Conservation (phyloP, 352 stramenopile species). For the Phytophthora syringae region DNA sequence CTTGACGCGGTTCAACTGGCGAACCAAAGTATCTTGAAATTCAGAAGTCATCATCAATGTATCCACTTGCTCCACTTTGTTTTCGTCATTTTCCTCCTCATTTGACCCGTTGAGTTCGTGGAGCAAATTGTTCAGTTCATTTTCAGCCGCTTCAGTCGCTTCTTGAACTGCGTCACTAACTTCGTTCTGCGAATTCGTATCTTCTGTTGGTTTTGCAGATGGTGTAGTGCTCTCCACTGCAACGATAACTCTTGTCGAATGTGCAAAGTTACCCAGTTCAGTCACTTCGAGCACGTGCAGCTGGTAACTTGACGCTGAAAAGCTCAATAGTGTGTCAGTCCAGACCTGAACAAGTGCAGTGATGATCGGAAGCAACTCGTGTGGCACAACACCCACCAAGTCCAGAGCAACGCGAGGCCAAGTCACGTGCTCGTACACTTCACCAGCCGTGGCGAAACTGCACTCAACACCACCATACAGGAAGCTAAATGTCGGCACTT, state of each 20-base stretch:
- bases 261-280: neutral
- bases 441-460: slow-evolving; percentile 32
- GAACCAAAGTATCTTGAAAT: slow-evolving; percentile 33
- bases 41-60: slow-evolving; percentile 16
- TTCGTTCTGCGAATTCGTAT: neutral
- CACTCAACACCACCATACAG: slow-evolving; percentile 42
- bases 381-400: slow-evolving; percentile 23
- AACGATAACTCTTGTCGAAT: slow-evolving; percentile 25
- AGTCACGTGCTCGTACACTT: slow-evolving; percentile 50
- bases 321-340: slow-evolving; percentile 29
- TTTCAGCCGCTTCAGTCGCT: slow-evolving; percentile 18
- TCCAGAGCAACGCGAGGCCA: slow-evolving; percentile 40
- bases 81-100: neutral
- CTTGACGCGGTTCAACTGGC: slow-evolving; percentile 28
- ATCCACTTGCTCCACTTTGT: slow-evolving; percentile 11
- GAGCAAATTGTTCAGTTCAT: slow-evolving; percentile 19
- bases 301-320: slow-evolving; percentile 9
- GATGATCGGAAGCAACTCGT: slow-evolving; percentile 12
- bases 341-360: slow-evolving; percentile 27
- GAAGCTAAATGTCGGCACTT: slow-evolving; percentile 34
- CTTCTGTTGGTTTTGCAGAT: neutral
- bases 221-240: slow-evolving; percentile 28
- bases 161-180: slow-evolving; percentile 16
- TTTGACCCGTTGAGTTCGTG: slow-evolving; percentile 19
- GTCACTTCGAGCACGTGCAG: slow-evolving; percentile 41